Base-by-base conservation (phyloP, 345 rosid genomes). In the Nephelium lappaceum region DNA sequence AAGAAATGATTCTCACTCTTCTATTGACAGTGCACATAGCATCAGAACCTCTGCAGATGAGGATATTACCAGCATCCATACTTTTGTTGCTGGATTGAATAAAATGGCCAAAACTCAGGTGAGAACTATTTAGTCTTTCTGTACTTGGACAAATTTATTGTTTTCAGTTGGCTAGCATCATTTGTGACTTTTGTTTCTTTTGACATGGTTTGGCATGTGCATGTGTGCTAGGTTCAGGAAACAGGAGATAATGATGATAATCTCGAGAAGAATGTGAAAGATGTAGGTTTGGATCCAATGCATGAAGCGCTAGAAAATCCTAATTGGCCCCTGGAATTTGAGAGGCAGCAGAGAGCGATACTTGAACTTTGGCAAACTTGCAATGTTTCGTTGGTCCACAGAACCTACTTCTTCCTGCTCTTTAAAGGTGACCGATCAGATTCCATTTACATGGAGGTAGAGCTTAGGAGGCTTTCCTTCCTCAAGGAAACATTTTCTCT, bases 371-470 rank as follows among this genome's bases (percentile, higher is more conserved):
- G 99, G 99, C 92, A 93, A 77, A 80, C 86, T 77, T 96, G 99
- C 85, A 84, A 91, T 72, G 92, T 89, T 72, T 91, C 98, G 25
- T 74, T 96, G 87, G 86, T 94, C 67, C 97, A 96, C 83, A 88
- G 99, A 82, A 96, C 99, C 7, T 96, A 94, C 79, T 96, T 96
- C 86, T 94, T 88, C 88, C 85, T 96, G 86, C 97, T 96, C 77
- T 93, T 96, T 79, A 91, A 85, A 80, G 99, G 99, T 53, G 98
- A 96, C 72, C 93, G 89, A n/a, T 73, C 89, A 1, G 99, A 96
- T 89, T 94, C 97, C 57, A 90, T 93, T 70, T 96, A 96, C 90
- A 85, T 93, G 76, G 99, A 89, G 81, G 99, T 96, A 42, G 99
- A 96, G 90, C 86, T 88, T 55, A 89, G 97, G 81, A 88, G 97